Evolutionary conservation across 768 basidiomycete genomes (phyloP).

Genomic region (Naganishia kalamii): DNA sequence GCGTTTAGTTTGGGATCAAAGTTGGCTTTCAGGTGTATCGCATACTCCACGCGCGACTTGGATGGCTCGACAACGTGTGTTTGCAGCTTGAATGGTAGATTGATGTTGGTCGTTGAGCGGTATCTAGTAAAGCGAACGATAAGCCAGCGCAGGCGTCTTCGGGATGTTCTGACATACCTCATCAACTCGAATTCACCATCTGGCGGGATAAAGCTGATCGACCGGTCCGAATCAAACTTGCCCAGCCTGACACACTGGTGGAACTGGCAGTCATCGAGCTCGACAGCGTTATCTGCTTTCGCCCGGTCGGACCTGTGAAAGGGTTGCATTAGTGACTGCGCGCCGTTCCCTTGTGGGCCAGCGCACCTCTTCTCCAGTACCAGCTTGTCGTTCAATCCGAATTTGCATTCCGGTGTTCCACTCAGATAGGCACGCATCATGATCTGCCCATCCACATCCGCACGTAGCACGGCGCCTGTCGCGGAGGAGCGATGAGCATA

Average conservation of each 20-base stretch:
- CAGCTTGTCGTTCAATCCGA: conserved; percentile 95
- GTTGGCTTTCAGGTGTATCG: conserved; percentile 75
- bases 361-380: conserved; percentile 76
- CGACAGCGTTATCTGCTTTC: conserved; percentile 61
- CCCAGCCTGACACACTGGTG: conserved; percentile 95
- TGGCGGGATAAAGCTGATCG: conserved; percentile 94
- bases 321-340: neutral
- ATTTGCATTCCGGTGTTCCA: conserved; percentile 97
- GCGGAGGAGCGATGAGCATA: neutral
- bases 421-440: conserved; percentile 95
- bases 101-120: conserved; percentile 90
- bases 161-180: conserved; percentile 55
- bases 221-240: conserved; percentile 87
- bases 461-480: conserved; percentile 77
- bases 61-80: conserved; percentile 89
- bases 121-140: conserved; percentile 55
- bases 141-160: neutral
- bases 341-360: neutral
- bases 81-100: conserved; percentile 81
- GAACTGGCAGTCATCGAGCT: conserved; percentile 95
- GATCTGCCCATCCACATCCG: conserved; percentile 96
- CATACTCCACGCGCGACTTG: conserved; percentile 83
- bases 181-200: conserved; percentile 99
- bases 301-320: conserved; percentile 25
- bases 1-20: conserved; percentile 90